phyloP scores from a whole-genome alignment of 805 yeast genomes.

The Cyberlindnera nakhonratchasimensis region DNA sequence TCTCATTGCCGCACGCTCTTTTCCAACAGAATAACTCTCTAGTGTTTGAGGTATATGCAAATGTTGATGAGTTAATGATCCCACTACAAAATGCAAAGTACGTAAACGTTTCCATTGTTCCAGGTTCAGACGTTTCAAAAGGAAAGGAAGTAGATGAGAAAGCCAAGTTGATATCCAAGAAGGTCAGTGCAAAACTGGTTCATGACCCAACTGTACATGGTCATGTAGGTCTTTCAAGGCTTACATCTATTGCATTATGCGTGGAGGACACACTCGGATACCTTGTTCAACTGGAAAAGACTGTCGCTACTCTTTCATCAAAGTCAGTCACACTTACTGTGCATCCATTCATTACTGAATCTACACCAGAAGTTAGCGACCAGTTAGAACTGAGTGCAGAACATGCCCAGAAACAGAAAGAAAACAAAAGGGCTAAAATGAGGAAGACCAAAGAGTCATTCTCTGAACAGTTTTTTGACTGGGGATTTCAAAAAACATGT shows the following conservation, averaged over 20 bases:
- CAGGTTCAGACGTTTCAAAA: constrained; percentile 44
- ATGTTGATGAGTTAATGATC: constrained; percentile 37
- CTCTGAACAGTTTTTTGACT: constrained; percentile 16
- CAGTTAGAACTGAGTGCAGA: constrained; percentile 23
- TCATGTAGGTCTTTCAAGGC: constrained; percentile 49
- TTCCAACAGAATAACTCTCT: constrained; percentile 27
- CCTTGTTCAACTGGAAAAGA: constrained; percentile 46
- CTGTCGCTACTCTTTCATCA: constrained; percentile 32
- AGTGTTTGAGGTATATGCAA: constrained; percentile 43
- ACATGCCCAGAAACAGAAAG: constrained; percentile 20
- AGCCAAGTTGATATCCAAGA: constrained; percentile 9
- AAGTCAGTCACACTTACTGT: constrained; percentile 42
- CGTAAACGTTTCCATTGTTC: constrained; percentile 48
- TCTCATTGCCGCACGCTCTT: constrained; percentile 50
- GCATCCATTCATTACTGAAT: constrained; percentile 50
- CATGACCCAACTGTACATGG: constrained; percentile 34
- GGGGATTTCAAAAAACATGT: constrained; percentile 30
- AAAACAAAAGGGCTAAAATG: constrained; percentile 20
- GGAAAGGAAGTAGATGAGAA: constrained; percentile 12
- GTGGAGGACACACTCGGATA: constrained; percentile 49
- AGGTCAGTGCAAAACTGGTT: constrained; percentile 49
- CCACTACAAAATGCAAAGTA: constrained; percentile 37
- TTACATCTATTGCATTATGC: constrained; percentile 55
- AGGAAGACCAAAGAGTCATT: constrained; percentile 24
- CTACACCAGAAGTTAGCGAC: constrained; percentile 31